These are phyloP conservation scores for Lolium perenne DNA, from an alignment of 176 grass and related monocot species.

Conservation along the genomic window DNA sequence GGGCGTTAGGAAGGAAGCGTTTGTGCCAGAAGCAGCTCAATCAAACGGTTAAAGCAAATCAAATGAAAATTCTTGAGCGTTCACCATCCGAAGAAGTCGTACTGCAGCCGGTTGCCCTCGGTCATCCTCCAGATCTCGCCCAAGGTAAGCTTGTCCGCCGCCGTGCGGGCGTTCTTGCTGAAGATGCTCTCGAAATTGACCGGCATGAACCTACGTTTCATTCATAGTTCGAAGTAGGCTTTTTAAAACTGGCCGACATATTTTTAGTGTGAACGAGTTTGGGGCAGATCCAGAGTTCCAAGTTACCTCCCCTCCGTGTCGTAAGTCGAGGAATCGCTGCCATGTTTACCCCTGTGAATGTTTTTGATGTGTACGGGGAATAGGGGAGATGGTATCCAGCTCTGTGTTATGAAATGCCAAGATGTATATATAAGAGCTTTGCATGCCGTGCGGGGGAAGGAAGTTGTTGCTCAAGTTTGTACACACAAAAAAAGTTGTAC, in stretches of 20 bases:
- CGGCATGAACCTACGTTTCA: conserved; percentile 62
- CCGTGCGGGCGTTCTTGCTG: conserved; percentile 73
- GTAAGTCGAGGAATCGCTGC: conserved; percentile 71
- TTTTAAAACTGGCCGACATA: not conserved
- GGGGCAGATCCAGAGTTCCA: not conserved
- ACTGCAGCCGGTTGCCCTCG: conserved; percentile 46
- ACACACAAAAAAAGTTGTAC: not conserved
- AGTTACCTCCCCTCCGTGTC: conserved; percentile 87
- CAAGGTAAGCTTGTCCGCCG: conserved; percentile 56
- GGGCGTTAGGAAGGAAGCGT: too few relatives aligned
- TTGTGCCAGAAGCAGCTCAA: too few relatives aligned
- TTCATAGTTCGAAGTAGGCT: not conserved
- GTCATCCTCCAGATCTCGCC: conserved; percentile 72
- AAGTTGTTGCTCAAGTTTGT: not conserved
- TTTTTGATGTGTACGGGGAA: conserved; percentile 81
- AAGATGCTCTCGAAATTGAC: conserved; percentile 85
- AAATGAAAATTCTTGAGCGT: too few relatives aligned
- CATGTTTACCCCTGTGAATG: conserved; percentile 80
- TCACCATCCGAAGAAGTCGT: conserved; percentile 64
- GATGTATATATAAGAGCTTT: not conserved
- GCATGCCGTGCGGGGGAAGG: too few relatives aligned
- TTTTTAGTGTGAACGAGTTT: not conserved
- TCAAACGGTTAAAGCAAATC: too few relatives aligned
- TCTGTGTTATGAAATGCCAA: conserved; percentile 31
- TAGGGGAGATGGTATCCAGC: conserved; percentile 76